A percentile compares a stretch with the other conserved stretches of the same genome.
Evolutionary conservation across 257 asterid species (phyloP).

Genomic region (Plantago ovata): DNA sequence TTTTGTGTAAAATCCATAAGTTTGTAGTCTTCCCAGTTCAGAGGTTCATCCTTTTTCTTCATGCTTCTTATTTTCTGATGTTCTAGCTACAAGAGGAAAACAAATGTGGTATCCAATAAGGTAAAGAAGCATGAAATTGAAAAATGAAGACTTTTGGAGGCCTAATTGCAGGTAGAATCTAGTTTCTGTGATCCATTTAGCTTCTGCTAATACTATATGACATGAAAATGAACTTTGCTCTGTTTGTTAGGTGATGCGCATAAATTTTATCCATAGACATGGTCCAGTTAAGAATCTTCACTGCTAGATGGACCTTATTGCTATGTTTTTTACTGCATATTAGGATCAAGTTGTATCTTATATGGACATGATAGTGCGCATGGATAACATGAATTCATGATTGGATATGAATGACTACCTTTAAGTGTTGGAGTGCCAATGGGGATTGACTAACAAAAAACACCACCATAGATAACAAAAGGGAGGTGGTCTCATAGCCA

Average conservation of each 20-base stretch:
- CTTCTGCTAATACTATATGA: no score
- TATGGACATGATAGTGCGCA: no score
- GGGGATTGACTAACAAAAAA: slow-evolving; percentile 46
- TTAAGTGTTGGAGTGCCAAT: slow-evolving; percentile 37
- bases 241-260: no score
- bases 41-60: slow-evolving; percentile 46
- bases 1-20: slow-evolving; percentile 63
- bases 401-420: slow-evolving; percentile 30
- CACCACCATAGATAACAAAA: slow-evolving; percentile 53
- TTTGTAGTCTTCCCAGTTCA: slow-evolving; percentile 74
- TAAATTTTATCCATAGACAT: no score
- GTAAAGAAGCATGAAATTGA: background rate
- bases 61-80: slow-evolving; percentile 52
- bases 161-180: no score
- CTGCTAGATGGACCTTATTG: no score
- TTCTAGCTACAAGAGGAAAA: slow-evolving; percentile 42
- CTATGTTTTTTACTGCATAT: no score
- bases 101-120: background rate
- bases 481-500: slow-evolving; percentile 77
- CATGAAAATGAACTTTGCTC: no score
- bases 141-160: no score
- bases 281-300: no score
- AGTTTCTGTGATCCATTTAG: no score
- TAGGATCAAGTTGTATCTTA: no score
- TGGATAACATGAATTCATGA: background rate